phyloP scores from a whole-genome alignment of 495 filamentous ascomycete species.

The Aspergillus panamensis region DNA sequence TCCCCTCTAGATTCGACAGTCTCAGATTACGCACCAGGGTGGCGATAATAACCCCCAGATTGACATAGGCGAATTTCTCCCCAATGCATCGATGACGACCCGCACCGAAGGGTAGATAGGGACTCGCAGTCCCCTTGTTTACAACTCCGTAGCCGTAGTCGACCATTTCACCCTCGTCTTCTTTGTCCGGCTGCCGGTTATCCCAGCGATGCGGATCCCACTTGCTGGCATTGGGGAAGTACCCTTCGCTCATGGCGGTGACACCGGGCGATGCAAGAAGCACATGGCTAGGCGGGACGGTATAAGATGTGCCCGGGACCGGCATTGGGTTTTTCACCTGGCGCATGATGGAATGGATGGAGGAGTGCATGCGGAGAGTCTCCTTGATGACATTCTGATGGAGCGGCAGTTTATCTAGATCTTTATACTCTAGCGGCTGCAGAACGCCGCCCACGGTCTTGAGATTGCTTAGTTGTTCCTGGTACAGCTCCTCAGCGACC shows the following conservation, averaged over 20 bases:
- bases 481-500: slow-evolving; percentile 69
- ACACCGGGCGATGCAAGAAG: slow-evolving; percentile 82
- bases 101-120: slow-evolving; percentile 93
- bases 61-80: slow-evolving; percentile 94
- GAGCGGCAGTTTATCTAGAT: slow-evolving; percentile 65
- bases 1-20: slow-evolving; percentile 67
- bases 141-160: slow-evolving; percentile 96
- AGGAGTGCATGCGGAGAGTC: slow-evolving; percentile 73
- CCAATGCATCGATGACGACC: slow-evolving; percentile 94
- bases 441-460: slow-evolving; percentile 49
- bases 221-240: slow-evolving; percentile 73
- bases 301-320: slow-evolving; percentile 72
- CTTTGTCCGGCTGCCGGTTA: slow-evolving; percentile 42
- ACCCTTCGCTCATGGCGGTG: slow-evolving; percentile 60
- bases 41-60: slow-evolving; percentile 81
- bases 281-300: slow-evolving; percentile 70
- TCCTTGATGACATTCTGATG: slow-evolving; percentile 73
- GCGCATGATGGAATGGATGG: slow-evolving; percentile 83
- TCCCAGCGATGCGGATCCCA: slow-evolving; percentile 96
- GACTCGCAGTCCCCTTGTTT: slow-evolving; percentile 78
- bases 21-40: slow-evolving; percentile 72
- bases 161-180: slow-evolving; percentile 59
- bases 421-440: slow-evolving; percentile 60
- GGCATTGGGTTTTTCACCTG: slow-evolving; percentile 77
- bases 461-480: slow-evolving; percentile 64